Percentiles rank a stretch among this genome's conserved stretches.
These are phyloP conservation scores for Verticillium isaacii DNA, from an alignment of 2,329 filamentous ascomycete species.

Conservation along the genomic window DNA sequence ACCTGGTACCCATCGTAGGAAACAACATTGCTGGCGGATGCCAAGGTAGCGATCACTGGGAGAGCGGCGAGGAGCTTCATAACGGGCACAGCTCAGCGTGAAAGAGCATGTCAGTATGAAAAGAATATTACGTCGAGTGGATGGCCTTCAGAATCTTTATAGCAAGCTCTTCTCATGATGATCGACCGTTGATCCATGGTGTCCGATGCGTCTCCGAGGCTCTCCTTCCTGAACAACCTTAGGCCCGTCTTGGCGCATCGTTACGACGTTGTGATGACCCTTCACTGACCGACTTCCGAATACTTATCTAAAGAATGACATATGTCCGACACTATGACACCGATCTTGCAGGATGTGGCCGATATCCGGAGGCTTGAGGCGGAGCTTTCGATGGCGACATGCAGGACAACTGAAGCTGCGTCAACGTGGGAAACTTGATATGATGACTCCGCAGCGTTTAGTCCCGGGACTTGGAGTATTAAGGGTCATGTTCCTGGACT, in stretches of 20 bases:
- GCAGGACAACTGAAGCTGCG: background rate
- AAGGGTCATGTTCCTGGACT: background rate
- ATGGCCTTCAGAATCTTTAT: background rate
- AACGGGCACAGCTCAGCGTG: background rate
- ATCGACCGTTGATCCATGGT: background rate
- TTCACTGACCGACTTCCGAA: background rate
- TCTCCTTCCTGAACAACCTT: background rate
- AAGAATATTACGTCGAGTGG: background rate
- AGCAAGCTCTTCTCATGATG: background rate
- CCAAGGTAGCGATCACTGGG: slow-evolving; percentile 2
- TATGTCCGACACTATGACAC: background rate
- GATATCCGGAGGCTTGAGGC: background rate
- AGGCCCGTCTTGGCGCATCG: background rate
- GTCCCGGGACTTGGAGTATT: background rate
- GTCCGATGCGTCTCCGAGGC: too few relatives aligned
- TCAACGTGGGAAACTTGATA: background rate
- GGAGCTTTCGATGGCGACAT: background rate
- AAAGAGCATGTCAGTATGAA: background rate
- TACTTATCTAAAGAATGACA: background rate
- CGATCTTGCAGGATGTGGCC: background rate
- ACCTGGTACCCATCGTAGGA: slow-evolving; percentile 41
- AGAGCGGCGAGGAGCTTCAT: slow-evolving; percentile 9
- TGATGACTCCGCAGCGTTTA: background rate
- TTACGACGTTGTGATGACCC: background rate
- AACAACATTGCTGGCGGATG: slow-evolving; percentile 14